Evolutionary conservation across 2,329 filamentous ascomycete genomes (phyloP).

Genomic region (Pseudogymnoascus sp.): DNA sequence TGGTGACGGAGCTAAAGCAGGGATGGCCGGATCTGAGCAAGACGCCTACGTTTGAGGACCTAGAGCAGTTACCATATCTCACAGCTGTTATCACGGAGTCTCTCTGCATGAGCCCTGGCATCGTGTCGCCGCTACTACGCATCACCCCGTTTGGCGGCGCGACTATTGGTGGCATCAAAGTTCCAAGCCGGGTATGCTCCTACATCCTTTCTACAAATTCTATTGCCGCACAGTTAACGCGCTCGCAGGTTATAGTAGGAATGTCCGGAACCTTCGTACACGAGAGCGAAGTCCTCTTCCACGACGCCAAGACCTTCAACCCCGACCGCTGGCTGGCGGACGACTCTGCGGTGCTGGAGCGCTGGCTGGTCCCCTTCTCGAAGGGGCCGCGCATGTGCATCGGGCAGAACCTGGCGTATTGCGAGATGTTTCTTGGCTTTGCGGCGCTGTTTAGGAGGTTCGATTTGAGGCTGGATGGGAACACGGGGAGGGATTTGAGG

Average conservation of each 20-base stretch:
- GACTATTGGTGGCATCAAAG: not conserved
- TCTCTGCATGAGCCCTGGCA: not conserved
- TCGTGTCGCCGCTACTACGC: not conserved
- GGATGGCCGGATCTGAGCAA: slow-evolving; percentile 28
- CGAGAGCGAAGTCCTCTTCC: slow-evolving; percentile 26
- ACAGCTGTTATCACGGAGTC: not conserved
- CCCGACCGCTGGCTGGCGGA: slow-evolving; percentile 35
- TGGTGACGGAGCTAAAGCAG: slow-evolving; percentile 31
- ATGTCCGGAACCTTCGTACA: slow-evolving; percentile 21
- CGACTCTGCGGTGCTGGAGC: slow-evolving; percentile 23
- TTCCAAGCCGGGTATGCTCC: slow-evolving; percentile 5
- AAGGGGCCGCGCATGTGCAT: slow-evolving; percentile 32
- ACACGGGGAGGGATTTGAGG: slow-evolving; percentile 18
- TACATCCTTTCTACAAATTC: not conserved
- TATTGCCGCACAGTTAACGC: not conserved
- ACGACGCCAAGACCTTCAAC: slow-evolving; percentile 28
- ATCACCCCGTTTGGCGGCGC: not conserved
- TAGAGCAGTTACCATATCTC: slow-evolving; percentile 11
- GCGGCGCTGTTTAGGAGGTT: slow-evolving; percentile 25
- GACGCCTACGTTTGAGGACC: slow-evolving; percentile 25
- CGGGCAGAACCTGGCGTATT: slow-evolving; percentile 28
- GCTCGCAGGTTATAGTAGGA: slow-evolving; percentile 17
- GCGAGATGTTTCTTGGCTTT: slow-evolving; percentile 27
- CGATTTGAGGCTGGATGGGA: slow-evolving; percentile 16
- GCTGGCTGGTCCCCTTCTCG: slow-evolving; percentile 34